Base-by-base conservation (phyloP, 208 protist species). In the Trypanosoma mega region DNA sequence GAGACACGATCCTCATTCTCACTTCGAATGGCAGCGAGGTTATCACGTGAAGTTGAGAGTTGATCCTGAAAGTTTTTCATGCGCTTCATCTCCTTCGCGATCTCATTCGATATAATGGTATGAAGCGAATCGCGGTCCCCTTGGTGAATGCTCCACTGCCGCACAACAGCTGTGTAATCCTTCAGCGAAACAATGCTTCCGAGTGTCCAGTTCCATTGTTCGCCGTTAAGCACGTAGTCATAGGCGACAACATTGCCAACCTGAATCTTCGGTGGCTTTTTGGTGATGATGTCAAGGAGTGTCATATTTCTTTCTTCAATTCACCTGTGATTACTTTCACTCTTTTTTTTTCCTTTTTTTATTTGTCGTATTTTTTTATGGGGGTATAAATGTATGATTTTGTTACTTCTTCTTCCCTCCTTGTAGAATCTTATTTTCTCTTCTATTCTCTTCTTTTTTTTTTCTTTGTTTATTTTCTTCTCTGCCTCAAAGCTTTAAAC, bases 201-300 rank as follows among this genome's bases (percentile, higher is more conserved):
- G 7, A 90, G 62, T 20, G 78, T 72, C 82, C 82, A 90, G 46
- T 84, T 66, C 82, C 82, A 85, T 39, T 75, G 63, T 49, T 85
- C 79, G 12, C 21, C 56, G 26, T 63, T 58, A 24, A 70, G 30
- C 20, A 90, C 45, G 56, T 90, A 84, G 43, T 90, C 82, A 44
- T 75, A 90, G 9, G 78, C 82, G 1, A 90, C 70, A 18, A 85
- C 71, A 21, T 90, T 60, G 5, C 79, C 79, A 34, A 69, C 55
- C 8, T 62, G 55, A 34, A 89, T 41, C 20, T 43, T 43, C 5
- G 66, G 53, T n/a, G 63, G 34, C 2, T 63, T 7, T 18, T 56
- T 68, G n/a, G 58, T 66, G 16, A 60, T 51, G 46, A 39, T 56
- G n/a, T 50, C 67, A 1, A 68, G 55, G 36, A 75, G 48, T 9